A percentile compares a stretch with the other conserved stretches of the same genome.
phyloP scores from a whole-genome alignment of 1,284 basidiomycete species.

The Prillingera fragicola region DNA sequence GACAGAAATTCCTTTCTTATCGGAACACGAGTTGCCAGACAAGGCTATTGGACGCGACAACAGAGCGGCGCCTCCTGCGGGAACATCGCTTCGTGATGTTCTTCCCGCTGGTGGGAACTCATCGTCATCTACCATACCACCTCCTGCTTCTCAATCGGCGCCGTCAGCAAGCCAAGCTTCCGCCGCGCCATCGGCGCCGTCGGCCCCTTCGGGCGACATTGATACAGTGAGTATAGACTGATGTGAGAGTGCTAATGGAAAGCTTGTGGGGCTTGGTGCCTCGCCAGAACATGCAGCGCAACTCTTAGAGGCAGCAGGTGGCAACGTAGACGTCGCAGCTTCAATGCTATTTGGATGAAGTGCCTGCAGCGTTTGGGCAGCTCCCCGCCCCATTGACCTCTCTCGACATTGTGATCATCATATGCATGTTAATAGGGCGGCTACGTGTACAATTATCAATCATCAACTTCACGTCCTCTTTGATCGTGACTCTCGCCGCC shows the following conservation, averaged over 20 bases:
- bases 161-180: background rate
- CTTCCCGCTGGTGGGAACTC: no score
- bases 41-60: constrained; percentile 54
- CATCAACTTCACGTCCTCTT: no score
- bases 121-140: background rate
- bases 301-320: constrained; percentile 69
- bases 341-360: constrained; percentile 69
- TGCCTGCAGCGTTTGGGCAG: no score
- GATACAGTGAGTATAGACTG: constrained; percentile 23
- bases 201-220: constrained; percentile 14
- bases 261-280: constrained; percentile 57
- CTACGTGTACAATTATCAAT: no score
- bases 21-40: constrained; percentile 91
- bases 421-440: no score
- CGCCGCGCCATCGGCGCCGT: constrained; percentile 2
- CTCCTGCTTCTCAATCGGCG: constrained; percentile 22
- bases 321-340: constrained; percentile 83
- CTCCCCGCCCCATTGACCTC: constrained; percentile 7
- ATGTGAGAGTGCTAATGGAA: constrained; percentile 6
- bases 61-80: background rate
- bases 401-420: background rate
- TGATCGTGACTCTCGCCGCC: no score
- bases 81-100: no score
- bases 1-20: constrained; percentile 76
- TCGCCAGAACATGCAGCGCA: constrained; percentile 67